Conservation (phyloP, 2,329 filamentous ascomycete genomes). For the Colletotrichum sp. region DNA sequence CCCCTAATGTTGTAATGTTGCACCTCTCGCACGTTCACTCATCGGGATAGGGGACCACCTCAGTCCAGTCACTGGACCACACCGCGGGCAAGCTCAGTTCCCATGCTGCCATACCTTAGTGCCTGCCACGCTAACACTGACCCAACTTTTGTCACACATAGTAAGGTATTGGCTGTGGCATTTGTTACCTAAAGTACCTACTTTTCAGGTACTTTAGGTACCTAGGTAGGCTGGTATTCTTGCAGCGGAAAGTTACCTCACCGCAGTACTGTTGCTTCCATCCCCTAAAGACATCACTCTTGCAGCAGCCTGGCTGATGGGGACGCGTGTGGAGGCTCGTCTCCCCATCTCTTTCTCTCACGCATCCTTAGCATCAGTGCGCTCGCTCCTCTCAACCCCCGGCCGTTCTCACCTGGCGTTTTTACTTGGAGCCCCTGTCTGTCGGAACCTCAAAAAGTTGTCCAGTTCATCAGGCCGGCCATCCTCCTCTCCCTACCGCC, state of each 20-base stretch:
- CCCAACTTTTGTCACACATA: neutral
- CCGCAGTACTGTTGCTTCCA: neutral
- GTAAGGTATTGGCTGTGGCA: neutral
- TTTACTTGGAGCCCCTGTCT: slow-evolving; percentile 17
- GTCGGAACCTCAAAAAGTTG: slow-evolving; percentile 22
- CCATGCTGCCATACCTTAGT: neutral
- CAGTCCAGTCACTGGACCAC: neutral
- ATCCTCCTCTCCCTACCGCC: neutral
- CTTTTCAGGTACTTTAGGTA: neutral
- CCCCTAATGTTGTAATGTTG: neutral
- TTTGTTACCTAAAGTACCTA: neutral
- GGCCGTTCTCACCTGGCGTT: slow-evolving; percentile 1
- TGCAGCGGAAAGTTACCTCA: neutral
- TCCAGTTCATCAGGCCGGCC: slow-evolving; percentile 10
- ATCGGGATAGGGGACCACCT: neutral
- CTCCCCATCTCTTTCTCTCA: neutral
- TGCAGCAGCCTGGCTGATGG: neutral
- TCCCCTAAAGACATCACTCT: neutral
- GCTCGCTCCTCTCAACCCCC: slow-evolving; percentile 6
- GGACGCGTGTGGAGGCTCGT: neutral
- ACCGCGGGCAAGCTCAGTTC: neutral
- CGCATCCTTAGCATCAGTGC: neutral
- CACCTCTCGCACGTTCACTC: neutral
- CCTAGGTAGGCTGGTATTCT: neutral
- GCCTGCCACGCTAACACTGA: neutral